These are phyloP conservation scores for Crassisporium funariophilum DNA, from an alignment of 768 basidiomycete genomes.

Conservation along the genomic window DNA sequence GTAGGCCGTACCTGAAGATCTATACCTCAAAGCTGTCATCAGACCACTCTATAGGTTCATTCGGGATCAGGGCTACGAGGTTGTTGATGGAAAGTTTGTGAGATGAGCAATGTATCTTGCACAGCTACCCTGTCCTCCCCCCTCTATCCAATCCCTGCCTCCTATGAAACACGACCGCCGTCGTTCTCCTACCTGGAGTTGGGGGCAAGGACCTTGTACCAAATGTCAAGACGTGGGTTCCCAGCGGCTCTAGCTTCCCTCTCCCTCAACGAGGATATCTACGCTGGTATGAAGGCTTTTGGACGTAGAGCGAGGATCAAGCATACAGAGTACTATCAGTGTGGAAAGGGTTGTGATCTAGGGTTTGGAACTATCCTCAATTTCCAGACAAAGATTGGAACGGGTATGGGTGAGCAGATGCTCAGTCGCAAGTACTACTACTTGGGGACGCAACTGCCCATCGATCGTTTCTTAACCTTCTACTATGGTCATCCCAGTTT, in stretches of 20 bases:
- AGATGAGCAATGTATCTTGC: too few species aligned
- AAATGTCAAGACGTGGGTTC: constrained; percentile 97
- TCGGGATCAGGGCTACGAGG: too few species aligned
- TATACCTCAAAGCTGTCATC: too few species aligned
- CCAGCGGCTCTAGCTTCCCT: constrained; percentile 99
- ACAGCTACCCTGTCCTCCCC: too few species aligned
- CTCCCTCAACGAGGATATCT: constrained; percentile 99
- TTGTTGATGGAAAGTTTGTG: too few species aligned
- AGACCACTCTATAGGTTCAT: too few species aligned
- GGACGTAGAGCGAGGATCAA: constrained; percentile 97
- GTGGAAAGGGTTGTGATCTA: constrained; percentile 97
- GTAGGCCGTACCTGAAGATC: too few species aligned
- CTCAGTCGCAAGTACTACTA: constrained; percentile 99
- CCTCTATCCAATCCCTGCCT: too few species aligned
- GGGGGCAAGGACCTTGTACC: too few species aligned
- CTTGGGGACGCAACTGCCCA: constrained; percentile 94
- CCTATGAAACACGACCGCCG: too few species aligned
- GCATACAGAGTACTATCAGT: constrained; percentile 99
- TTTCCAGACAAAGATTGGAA: constrained; percentile 99
- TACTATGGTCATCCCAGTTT: constrained; percentile 99
- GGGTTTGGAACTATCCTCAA: constrained; percentile 99
- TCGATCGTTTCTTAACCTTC: constrained; percentile 98
- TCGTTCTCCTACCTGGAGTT: too few species aligned
- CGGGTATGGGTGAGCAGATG: too few species aligned
- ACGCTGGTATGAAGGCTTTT: constrained; percentile 98